Conservation (phyloP, 2,329 filamentous ascomycete species). For the Metarhizium sp. region DNA sequence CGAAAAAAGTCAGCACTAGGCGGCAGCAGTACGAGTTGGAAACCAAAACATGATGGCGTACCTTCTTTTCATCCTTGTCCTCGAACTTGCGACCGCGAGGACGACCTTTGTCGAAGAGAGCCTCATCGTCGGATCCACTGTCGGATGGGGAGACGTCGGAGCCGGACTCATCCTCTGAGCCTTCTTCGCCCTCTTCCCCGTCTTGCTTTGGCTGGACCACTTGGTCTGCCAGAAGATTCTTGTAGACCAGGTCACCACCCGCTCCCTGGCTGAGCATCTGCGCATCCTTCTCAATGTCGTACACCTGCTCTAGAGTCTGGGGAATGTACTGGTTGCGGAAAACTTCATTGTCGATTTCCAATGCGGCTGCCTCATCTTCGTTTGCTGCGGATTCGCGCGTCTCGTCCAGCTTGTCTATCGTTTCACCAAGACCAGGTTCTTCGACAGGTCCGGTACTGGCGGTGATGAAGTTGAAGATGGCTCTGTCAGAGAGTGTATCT, state of each 20-base stretch:
- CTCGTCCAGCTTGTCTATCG: constrained; percentile 59
- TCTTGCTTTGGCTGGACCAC: constrained; percentile 32
- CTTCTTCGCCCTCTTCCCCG: constrained; percentile 29
- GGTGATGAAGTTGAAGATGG: constrained; percentile 79
- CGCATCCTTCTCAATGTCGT: constrained; percentile 87
- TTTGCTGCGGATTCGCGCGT: constrained; percentile 39
- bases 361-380: constrained; percentile 39
- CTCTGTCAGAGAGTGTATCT: constrained; percentile 66
- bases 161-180: constrained; percentile 33
- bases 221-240: constrained; percentile 69
- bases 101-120: constrained; percentile 51
- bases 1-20: constrained; percentile 13
- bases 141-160: constrained; percentile 38
- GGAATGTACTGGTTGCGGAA: constrained; percentile 96
- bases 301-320: constrained; percentile 90
- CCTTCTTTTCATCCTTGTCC: constrained; percentile 84
- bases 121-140: constrained; percentile 38
- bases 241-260: constrained; percentile 73
- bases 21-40: not conserved
- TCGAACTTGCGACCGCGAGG: constrained; percentile 80
- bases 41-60: constrained; percentile 18
- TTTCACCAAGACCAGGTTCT: constrained; percentile 48
- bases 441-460: constrained; percentile 49
- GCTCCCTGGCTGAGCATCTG: constrained; percentile 66
- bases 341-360: constrained; percentile 79